phyloP scores from a whole-genome alignment of 2,329 filamentous ascomycete genomes.

The Trichoderma sp. region DNA sequence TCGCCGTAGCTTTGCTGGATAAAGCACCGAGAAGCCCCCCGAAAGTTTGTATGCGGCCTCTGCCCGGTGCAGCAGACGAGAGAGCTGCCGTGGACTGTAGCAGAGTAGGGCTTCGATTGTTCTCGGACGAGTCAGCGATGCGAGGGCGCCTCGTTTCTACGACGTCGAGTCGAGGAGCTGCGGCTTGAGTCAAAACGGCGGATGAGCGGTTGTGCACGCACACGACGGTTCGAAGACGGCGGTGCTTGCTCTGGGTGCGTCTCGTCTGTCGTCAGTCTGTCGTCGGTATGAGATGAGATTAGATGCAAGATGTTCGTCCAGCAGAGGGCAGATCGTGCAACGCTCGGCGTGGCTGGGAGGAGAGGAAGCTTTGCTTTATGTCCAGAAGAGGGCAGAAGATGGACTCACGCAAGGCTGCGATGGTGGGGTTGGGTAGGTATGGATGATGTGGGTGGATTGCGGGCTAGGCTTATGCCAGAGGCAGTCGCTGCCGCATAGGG shows the following conservation, averaged over 20 bases:
- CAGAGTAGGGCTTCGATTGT: not conserved
- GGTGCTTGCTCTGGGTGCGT: not conserved
- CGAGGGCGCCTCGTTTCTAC: not conserved
- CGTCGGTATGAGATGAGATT: not conserved
- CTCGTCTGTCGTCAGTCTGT: constrained; percentile 3
- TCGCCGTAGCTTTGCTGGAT: constrained; percentile 6
- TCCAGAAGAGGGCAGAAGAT: not conserved
- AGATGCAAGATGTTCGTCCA: not conserved
- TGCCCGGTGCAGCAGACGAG: constrained; percentile 21
- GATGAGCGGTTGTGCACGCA: not conserved
- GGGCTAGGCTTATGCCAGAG: not conserved
- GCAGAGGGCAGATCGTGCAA: not conserved
- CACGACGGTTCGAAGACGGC: not conserved
- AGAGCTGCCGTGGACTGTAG: not conserved
- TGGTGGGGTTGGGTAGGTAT: constrained; percentile 29
- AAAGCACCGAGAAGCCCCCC: constrained; percentile 10
- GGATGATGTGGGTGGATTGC: not conserved
- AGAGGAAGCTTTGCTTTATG: constrained; percentile 11
- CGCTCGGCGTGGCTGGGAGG: not conserved
- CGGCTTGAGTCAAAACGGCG: not conserved
- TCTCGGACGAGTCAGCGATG: not conserved
- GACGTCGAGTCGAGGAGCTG: not conserved
- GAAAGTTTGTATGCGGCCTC: constrained; percentile 1
- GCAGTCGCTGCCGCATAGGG: not conserved
- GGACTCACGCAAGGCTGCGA: constrained; percentile 31